A percentile compares a stretch with the other conserved stretches of the same genome.
These are phyloP conservation scores for Cordyceps javanica DNA, from an alignment of 2,329 filamentous ascomycete genomes.

Conservation along the genomic window DNA sequence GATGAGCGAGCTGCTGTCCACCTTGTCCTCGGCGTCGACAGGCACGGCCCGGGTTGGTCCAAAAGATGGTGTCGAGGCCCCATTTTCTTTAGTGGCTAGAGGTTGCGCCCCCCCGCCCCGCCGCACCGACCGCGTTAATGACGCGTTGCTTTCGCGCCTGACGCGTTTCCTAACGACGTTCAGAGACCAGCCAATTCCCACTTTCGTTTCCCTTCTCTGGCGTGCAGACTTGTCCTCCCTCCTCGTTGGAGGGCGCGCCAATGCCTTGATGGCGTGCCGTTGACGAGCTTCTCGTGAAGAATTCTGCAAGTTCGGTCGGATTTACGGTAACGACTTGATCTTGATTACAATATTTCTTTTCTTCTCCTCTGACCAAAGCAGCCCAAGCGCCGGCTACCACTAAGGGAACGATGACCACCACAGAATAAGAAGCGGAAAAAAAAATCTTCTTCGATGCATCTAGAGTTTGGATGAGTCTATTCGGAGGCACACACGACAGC, in stretches of 20 bases:
- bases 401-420: background rate
- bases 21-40: background rate
- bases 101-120: background rate
- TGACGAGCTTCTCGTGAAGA: no score
- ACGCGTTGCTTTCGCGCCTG: conserved; percentile 11
- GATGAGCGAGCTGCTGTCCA: no score
- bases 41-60: conserved; percentile 10
- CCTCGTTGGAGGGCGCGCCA: background rate
- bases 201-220: background rate
- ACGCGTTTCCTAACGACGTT: conserved; percentile 3
- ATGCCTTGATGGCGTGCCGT: background rate
- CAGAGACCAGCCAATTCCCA: conserved; percentile 3
- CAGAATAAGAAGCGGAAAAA: no score
- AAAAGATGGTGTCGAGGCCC: conserved; percentile 6
- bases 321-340: no score
- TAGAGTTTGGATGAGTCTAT: no score
- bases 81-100: conserved; percentile 7
- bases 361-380: no score
- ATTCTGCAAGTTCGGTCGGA: no score
- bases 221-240: background rate
- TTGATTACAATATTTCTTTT: no score
- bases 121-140: conserved; percentile 6
- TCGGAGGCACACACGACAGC: background rate
- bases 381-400: no score
- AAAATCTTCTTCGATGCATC: no score